Conservation (phyloP, 768 basidiomycete species). For the Mycena metata region DNA sequence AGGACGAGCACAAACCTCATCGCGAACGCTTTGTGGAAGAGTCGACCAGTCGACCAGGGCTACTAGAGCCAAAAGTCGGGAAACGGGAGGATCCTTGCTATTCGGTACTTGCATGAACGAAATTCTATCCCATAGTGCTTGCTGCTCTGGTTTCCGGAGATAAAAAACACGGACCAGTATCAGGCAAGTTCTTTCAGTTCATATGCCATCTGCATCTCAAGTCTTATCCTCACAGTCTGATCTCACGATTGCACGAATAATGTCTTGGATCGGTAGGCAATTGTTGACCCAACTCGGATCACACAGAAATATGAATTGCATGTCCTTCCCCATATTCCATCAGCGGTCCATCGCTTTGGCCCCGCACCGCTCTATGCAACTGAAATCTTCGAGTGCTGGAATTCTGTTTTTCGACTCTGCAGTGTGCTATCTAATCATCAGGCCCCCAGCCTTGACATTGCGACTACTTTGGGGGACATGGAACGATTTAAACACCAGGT, state of each 20-base stretch:
- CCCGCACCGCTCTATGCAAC: slow-evolving; percentile 1
- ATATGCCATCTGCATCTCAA: background rate
- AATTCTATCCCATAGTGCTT: slow-evolving; percentile 69
- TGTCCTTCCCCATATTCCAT: background rate
- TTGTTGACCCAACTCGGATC: slow-evolving; percentile 45
- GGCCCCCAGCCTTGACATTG: slow-evolving; percentile 19
- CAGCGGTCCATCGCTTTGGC: slow-evolving; percentile 1
- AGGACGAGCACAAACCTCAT: slow-evolving; percentile 33
- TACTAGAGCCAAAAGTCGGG: slow-evolving; percentile 39
- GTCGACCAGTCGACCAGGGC: slow-evolving; percentile 29
- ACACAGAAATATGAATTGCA: slow-evolving; percentile 14
- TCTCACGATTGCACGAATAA: slow-evolving; percentile 37
- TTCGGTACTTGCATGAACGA: slow-evolving; percentile 33
- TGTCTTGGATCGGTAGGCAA: slow-evolving; percentile 16
- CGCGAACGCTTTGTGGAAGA: slow-evolving; percentile 14
- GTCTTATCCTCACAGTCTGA: slow-evolving; percentile 13
- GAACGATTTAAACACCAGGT: slow-evolving; percentile 20
- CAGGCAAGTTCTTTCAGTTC: slow-evolving; percentile 30
- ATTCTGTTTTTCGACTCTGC: slow-evolving; percentile 8
- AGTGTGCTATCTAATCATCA: slow-evolving; percentile 16
- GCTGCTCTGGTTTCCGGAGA: slow-evolving; percentile 52
- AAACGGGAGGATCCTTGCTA: slow-evolving; percentile 29
- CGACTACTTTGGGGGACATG: slow-evolving; percentile 13
- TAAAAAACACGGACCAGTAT: slow-evolving; percentile 44
- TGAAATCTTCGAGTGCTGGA: slow-evolving; percentile 26